Evolutionary conservation across 768 basidiomycete genomes (phyloP), one percentile per base, ranked within the genome.

Genomic region (Tremella fuciformis): DNA sequence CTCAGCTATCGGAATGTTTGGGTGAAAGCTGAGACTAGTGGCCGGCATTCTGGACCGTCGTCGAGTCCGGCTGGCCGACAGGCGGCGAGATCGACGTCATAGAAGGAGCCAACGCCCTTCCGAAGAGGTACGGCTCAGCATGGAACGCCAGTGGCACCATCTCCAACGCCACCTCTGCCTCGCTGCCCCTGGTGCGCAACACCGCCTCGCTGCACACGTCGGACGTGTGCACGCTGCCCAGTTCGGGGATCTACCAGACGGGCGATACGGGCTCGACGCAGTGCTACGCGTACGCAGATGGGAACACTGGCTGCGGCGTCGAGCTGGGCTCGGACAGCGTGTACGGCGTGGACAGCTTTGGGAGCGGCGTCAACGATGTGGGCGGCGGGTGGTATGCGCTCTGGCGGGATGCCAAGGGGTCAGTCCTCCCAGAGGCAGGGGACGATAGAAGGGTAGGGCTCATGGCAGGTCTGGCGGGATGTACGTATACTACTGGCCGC

Each of bases 71-170:
- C 49, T 67, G 70, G 72, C 69, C 68, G 38, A 18, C 42, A 18
- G 65, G 62, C 1, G 72, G 72, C 13, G 86, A 88, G 70, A 86
- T 88, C 61, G 90, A 91, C 73, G 87, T 86, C 9, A 83, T 91
- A 58, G 89, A 92, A 74, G 87, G 85, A 34, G 85, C 91, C 62
- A 91, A 92, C 50, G 70, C 67, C 21, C 60, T 67, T 3, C 76
- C 76, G 2, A 39, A 53, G 9, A 42, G 29, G 6, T 49, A 65
- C 47, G 66, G 67, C 9, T 34, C 60, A n/a, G 70, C 76, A 24
- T 77, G 62, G 55, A 64, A 59, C 26, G 60, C 72, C 0, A 71
- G 70, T 1, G 47, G 46, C n/a, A 54, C 40, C 38, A n/a, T 37
- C 13, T 42, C 50, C 18, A 44, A 53, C 34, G 29, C 50, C 40